Evolutionary conservation across 768 basidiomycete species (phyloP), one percentile per base, ranked within the genome.

Genomic region (Russula earlei): DNA sequence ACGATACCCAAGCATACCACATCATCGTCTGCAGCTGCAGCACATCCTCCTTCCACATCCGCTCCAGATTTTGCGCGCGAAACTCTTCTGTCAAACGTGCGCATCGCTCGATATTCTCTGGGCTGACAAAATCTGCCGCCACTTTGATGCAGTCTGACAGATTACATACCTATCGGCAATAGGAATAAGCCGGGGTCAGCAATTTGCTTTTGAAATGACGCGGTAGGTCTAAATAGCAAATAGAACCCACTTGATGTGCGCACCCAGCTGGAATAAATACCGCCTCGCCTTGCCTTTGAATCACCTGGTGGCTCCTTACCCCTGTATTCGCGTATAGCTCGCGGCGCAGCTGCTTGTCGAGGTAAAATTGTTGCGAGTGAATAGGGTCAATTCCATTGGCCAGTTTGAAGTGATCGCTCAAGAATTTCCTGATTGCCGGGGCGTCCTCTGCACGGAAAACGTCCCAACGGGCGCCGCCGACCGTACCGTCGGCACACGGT

Each of bases 191-290:
- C 19, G 8, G 20, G 5, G 33, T 57, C 40, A 52, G 33, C 38
- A 5, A 19, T 15, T 17, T 6, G 14, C 15, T 36, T n/a, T 46
- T 24, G 22, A 36, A 29, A 24, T 25, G 3, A 12, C n/a, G 17
- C 4, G 49, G 42, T 19, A 48, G 1, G 54, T 45, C 48, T n/a
- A n/a, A n/a, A n/a, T n/a, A n/a, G n/a, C n/a, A 14, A 43, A 42
- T 34, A 40, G 0, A 41, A 66, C 78, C 49, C 47, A 87, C 89
- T 80, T 92, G 89, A 68, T 92, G 89, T 0, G 87, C 87, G 67
- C 87, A 92, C 29, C 91, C 93, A 5, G 94, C 94, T 12, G 94
- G 94, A 59, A 98, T 92, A 69, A 96, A 93, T 11, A 98, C 85
- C 0, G 91, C 94, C 67, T 98, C 88, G 19, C 92, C 91, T 5